Percentiles rank a stretch among this genome's conserved stretches.
These are phyloP conservation scores for Aspergillus sp. DNA, from an alignment of 2,329 filamentous ascomycete genomes.

Conservation along the genomic window DNA sequence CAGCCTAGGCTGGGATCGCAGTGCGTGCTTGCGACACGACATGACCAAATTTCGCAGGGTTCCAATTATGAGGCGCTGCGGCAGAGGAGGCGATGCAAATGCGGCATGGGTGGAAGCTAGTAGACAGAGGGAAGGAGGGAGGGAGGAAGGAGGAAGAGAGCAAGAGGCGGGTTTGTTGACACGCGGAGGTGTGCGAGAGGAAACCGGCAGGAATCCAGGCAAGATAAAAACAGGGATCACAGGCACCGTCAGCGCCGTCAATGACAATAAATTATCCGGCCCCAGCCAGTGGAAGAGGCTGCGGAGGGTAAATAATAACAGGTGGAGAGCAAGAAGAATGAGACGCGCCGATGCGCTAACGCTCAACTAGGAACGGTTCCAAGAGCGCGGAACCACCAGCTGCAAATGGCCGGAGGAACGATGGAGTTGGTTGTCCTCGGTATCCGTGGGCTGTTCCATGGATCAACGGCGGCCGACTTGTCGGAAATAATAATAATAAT, in stretches of 20 bases:
- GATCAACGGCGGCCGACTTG: background rate
- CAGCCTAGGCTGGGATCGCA: constrained; percentile 25
- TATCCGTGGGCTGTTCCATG: constrained; percentile 3
- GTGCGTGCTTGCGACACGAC: constrained; percentile 27
- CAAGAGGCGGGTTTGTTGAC: background rate
- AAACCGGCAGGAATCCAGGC: background rate
- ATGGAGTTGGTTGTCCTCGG: background rate
- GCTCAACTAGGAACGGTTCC: constrained; percentile 12
- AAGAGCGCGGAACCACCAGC: constrained; percentile 17
- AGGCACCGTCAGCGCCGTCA: background rate
- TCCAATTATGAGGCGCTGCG: constrained; percentile 7
- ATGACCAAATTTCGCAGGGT: constrained; percentile 22
- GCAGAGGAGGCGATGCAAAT: background rate
- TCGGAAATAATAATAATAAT: background rate
- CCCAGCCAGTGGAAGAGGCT: background rate
- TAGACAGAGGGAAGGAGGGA: background rate
- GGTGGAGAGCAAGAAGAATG: constrained; percentile 3
- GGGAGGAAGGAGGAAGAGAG: constrained; percentile 1
- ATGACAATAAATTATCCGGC: background rate
- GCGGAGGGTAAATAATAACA: constrained; percentile 6
- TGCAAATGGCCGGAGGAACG: constrained; percentile 1
- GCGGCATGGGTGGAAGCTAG: constrained; percentile 3
- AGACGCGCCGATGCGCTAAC: constrained; percentile 9
- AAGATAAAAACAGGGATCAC: background rate
- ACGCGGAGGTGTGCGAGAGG: background rate